Evolutionary conservation across 805 yeast species (phyloP).

Genomic region (Torulaspora microellipsoides): DNA sequence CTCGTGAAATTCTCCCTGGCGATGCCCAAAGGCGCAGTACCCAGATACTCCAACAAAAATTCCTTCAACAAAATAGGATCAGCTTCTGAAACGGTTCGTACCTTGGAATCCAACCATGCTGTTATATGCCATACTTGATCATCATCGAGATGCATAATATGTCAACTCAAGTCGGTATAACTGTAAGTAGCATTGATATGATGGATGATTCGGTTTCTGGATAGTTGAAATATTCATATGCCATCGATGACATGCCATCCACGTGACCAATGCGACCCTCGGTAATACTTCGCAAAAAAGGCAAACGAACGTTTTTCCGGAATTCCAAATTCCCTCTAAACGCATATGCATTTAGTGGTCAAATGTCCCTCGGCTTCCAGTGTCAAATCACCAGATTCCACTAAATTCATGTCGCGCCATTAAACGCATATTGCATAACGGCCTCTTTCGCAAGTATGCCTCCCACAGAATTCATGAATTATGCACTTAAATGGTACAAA

Average conservation of each 20-base stretch:
- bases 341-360: slow-evolving; percentile 12
- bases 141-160: background rate
- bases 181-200: too few relatives aligned
- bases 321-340: slow-evolving; percentile 9
- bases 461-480: background rate
- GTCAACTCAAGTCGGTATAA: too few relatives aligned
- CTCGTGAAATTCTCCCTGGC: slow-evolving; percentile 1
- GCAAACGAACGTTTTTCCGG: background rate
- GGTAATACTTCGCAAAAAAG: too few relatives aligned
- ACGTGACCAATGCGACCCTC: too few relatives aligned
- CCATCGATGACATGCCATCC: too few relatives aligned
- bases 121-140: background rate
- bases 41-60: slow-evolving; percentile 3
- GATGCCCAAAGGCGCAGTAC: background rate
- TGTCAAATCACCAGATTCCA: background rate
- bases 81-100: slow-evolving; percentile 2
- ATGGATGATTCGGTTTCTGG: too few relatives aligned
- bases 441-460: slow-evolving; percentile 1
- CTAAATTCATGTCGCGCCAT: background rate
- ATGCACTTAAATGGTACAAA: slow-evolving; percentile 5
- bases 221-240: too few relatives aligned
- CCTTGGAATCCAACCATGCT: slow-evolving; percentile 1
- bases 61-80: slow-evolving; percentile 2
- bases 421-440: slow-evolving; percentile 11
- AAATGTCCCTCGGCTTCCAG: slow-evolving; percentile 3